Evolutionary conservation across 179 eudicot genomes (phyloP), one percentile per base, ranked within the genome.

Genomic region (Patellifolia procumbens): DNA sequence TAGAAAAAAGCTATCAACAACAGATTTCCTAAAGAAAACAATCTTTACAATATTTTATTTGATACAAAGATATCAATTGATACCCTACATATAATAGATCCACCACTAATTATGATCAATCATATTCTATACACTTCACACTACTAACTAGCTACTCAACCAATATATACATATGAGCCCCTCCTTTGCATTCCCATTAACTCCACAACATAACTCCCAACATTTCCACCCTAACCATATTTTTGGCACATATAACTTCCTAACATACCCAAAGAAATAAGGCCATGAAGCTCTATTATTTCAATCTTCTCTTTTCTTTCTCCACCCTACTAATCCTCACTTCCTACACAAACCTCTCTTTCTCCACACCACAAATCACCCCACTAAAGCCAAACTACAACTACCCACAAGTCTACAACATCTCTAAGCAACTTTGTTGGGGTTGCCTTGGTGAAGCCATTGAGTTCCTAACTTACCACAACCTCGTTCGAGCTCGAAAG

Each of bases 351-450:
- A 49, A 55, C 22, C 76, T 16, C 24, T 37, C 34, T 17, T 48
- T 74, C 71, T 45, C 73, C 49, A 16, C 78, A 20, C 46, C 39
- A 68, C 22, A 74, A 46, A n/a, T 70, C 63, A 55, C 76, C 20
- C 72, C 81, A 17, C 63, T 67, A 71, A 81, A 73, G 37, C 82
- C 85, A 35, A 73, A 34, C 45, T 77, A 85, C n/a, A 76, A 81
- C 61, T 86, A 88, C 62, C 81, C 81, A 49, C 86, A 89, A 37
- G 73, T 89, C 16, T 85, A 88, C 86, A 72, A 77, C 73, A 63
- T 83, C 42, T 91, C 97, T 3, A 89, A 89, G 72, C 88, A 86
- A 62, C 87, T 93, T 0, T 93, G 98, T 45, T 83, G 86, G 88
- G 85, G 87, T 7, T 93, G 98, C 81, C 17, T 83, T 8, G 82